Conservation (phyloP, 73 alveolate genomes). For the Effrenium voratum region DNA sequence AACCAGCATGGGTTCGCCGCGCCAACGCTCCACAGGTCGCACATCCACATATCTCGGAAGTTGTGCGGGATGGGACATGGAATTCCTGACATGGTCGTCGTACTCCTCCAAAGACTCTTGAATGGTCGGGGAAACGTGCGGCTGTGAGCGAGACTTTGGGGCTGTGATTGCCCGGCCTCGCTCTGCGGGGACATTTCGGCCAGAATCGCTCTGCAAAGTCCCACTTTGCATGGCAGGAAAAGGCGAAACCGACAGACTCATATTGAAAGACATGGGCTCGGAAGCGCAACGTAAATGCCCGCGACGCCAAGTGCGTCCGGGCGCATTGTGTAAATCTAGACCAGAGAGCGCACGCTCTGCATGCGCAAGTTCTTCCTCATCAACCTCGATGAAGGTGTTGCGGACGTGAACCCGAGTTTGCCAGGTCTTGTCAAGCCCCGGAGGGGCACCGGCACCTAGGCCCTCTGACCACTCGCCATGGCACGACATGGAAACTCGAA, state of each 20-base stretch:
- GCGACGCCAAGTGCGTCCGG: conserved; percentile 94
- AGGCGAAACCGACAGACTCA: conserved; percentile 58
- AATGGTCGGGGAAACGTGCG: too few relatives aligned
- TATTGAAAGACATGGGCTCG: conserved; percentile 66
- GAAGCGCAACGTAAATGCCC: conserved; percentile 85
- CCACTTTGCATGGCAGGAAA: conserved; percentile 44
- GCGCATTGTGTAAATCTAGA: neutral
- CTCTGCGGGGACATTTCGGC: neutral
- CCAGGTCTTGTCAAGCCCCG: conserved; percentile 79
- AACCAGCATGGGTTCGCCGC: conserved; percentile 66
- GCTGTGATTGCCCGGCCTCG: neutral
- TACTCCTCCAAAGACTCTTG: conserved; percentile 37
- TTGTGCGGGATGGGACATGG: neutral
- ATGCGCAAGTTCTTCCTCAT: conserved; percentile 30
- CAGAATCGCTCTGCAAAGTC: conserved; percentile 13
- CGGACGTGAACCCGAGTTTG: conserved; percentile 70
- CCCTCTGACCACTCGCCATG: too few relatives aligned
- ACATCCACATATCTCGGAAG: conserved; percentile 39
- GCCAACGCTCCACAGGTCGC: conserved; percentile 5
- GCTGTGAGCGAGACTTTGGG: too few relatives aligned
- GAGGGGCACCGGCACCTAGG: conserved; percentile 28
- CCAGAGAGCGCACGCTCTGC: conserved; percentile 45
- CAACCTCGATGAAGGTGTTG: conserved; percentile 79
- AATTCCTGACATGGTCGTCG: neutral
- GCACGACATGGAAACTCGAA: too few relatives aligned